Evolutionary conservation across 164 flowering plant genomes (phyloP).

Genomic region (Echeveria elegans): DNA sequence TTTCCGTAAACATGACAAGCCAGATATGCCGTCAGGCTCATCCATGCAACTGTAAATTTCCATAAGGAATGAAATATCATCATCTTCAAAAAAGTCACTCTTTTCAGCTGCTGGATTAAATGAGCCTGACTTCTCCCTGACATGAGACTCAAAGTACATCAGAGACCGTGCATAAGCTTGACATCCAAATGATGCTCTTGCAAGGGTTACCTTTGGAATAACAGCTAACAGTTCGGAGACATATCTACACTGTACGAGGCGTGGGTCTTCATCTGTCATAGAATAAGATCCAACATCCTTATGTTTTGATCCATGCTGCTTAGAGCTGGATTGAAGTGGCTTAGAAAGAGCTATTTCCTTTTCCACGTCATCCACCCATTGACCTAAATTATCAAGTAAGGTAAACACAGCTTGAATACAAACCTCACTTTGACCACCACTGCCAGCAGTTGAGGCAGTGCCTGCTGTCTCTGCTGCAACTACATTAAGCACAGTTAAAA

Average conservation of each 20-base stretch:
- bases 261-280: conserved; percentile 32
- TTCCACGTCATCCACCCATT: conserved; percentile 93
- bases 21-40: conserved; percentile 97
- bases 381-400: conserved; percentile 97
- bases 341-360: conserved; percentile 82
- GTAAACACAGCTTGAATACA: conserved; percentile 96
- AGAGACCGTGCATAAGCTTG: conserved; percentile 96
- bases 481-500: conserved; percentile 80
- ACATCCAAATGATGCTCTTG: conserved; percentile 84
- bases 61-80: conserved; percentile 82
- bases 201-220: conserved; percentile 84
- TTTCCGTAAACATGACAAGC: conserved; percentile 75
- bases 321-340: conserved; percentile 42
- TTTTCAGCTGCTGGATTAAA: conserved; percentile 93
- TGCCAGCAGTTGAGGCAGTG: conserved; percentile 38
- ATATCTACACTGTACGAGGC: conserved; percentile 64
- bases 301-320: conserved; percentile 40
- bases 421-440: conserved; percentile 83
- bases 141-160: conserved; percentile 87
- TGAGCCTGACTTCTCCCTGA: conserved; percentile 75
- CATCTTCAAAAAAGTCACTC: conserved; percentile 85
- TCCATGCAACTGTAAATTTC: conserved; percentile 90
- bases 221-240: conserved; percentile 77
- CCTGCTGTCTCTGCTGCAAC: conserved; percentile 72
- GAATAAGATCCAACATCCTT: conserved; percentile 26